Percentiles rank a stretch among this genome's conserved stretches.
Conservation (phyloP, 2,329 filamentous ascomycete species). For the Knoxdaviesia proteae region DNA sequence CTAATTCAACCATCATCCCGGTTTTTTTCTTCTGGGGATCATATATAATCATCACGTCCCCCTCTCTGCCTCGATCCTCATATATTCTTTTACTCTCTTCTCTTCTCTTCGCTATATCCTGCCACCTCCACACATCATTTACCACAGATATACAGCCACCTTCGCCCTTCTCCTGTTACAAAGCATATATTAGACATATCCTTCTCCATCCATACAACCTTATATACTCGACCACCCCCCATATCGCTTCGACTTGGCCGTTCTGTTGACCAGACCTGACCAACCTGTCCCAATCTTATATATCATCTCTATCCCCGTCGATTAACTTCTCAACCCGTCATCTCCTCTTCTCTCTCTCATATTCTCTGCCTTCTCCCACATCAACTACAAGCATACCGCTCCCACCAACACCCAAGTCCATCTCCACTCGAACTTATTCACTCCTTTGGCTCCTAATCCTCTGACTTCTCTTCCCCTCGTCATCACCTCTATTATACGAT, state of each 20-base stretch:
- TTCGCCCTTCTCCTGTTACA: too few species aligned
- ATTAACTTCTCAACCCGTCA: neutral
- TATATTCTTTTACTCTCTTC: neutral
- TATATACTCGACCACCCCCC: too few species aligned
- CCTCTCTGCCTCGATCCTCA: neutral
- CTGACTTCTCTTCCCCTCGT: neutral
- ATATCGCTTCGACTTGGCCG: too few species aligned
- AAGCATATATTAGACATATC: too few species aligned
- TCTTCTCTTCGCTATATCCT: conserved; percentile 1
- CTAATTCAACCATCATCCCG: too few species aligned
- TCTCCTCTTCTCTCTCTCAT: neutral
- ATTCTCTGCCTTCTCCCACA: neutral
- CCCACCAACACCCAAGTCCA: neutral
- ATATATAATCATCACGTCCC: too few species aligned
- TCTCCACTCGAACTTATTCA: neutral
- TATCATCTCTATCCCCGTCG: too few species aligned
- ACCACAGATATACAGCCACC: conserved; percentile 7
- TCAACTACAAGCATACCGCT: neutral
- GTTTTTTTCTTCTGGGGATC: too few species aligned
- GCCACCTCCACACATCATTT: conserved; percentile 1
- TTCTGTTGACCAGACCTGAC: too few species aligned
- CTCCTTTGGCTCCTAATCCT: neutral
- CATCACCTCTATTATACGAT: neutral
- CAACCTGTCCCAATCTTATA: too few species aligned
- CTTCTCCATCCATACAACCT: too few species aligned